Percentiles rank a stretch among this genome's conserved stretches.
These are phyloP conservation scores for Schizochytrium sp. DNA, from an alignment of 108 stramenopile genomes.

Conservation along the genomic window DNA sequence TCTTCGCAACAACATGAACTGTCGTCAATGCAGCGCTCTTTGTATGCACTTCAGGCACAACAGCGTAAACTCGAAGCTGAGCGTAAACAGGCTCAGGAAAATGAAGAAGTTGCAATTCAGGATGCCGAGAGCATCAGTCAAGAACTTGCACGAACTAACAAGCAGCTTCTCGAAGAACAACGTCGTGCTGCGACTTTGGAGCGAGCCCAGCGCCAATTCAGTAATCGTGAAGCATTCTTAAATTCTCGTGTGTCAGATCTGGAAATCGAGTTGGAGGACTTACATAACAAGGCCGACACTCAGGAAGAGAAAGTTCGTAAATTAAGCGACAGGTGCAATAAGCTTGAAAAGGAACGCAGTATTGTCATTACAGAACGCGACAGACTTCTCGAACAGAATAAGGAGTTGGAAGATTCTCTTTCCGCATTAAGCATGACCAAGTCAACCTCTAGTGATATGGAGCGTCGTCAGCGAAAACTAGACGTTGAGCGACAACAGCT, in stretches of 20 bases:
- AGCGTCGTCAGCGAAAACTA: background rate
- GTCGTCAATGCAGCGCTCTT: background rate
- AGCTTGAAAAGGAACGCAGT: background rate
- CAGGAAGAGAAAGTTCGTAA: background rate
- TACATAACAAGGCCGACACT: background rate
- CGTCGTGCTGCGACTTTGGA: background rate
- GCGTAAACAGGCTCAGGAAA: background rate
- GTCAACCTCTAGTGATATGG: background rate
- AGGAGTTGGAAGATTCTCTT: background rate
- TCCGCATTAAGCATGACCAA: background rate
- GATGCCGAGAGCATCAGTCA: background rate
- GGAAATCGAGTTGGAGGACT: background rate
- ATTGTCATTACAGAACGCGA: background rate
- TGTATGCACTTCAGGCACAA: background rate
- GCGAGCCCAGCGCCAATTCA: background rate
- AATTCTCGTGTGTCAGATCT: background rate
- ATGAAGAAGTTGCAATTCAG: background rate
- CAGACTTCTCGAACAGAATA: background rate
- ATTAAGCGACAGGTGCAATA: background rate
- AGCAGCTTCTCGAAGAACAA: background rate
- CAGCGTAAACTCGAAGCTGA: background rate
- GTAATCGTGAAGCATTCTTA: background rate
- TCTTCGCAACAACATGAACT: background rate
- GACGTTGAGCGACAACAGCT: background rate
- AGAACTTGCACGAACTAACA: background rate